Base-by-base conservation (phyloP, 108 stramenopile genomes). In the Skeletonema tropicum region DNA sequence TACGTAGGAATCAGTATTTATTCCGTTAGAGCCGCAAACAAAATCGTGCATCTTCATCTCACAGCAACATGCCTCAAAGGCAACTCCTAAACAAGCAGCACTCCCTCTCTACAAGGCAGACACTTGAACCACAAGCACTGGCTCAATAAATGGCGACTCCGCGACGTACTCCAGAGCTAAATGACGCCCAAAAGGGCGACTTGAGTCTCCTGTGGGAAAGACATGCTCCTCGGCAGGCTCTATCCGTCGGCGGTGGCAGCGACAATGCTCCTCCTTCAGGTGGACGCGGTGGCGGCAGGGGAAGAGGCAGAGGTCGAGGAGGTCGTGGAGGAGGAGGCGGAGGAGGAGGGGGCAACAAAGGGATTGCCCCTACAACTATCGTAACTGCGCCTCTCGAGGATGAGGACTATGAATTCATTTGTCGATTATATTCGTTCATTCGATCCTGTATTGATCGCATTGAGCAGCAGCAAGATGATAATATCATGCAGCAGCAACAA, bases 171-270 rank as follows among this genome's bases (percentile, higher is more conserved):
- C 52, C 52, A 55, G 52, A 62, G 61, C 82, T 83, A 29, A 83
- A 63, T 31, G 82, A 83, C 33, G 61, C 74, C 82, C 82, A 83
- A 71, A 83, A 79, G 60, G 77, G 82, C 17, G 82, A 83, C 58
- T 73, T 83, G 13, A 46, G 67, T 25, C 12, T 26, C 31, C 78
- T 83, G 19, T 83, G 82, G 82, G 77, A 69, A 64, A 36, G 78
- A 3, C 82, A 80, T 35, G 82, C 77, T 9, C 74, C 77, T 15
- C n/a, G 39, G 23, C 74, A 75, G 36, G 42, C 42, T 32, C 55
- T 71, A 26, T 62, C 69, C 46, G 59, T 33, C 60, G 66, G 66
- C 30, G 70, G 60, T 23, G 72, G 72, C 15, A 29, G 64, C 21
- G 72, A 45, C 4, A 61, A 31, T 32, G 35, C 36, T 13, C 35